A percentile compares a stretch with the other conserved stretches of the same genome.
Evolutionary conservation across 768 basidiomycete species (phyloP).

Genomic region (Xerocomellus chrysenteron): DNA sequence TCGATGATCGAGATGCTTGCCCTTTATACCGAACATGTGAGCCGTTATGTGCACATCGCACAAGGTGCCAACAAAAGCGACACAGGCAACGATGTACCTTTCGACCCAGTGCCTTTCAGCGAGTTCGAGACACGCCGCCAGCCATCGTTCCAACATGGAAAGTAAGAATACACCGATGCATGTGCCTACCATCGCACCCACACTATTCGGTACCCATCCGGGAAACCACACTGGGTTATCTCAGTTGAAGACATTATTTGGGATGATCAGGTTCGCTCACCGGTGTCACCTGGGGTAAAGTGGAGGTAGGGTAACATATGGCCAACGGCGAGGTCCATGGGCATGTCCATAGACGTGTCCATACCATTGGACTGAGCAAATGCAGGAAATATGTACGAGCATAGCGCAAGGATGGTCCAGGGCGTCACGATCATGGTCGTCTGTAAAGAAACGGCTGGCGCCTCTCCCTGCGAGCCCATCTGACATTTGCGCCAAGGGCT

Average conservation of each 20-base stretch:
- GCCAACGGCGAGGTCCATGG: constrained; percentile 46
- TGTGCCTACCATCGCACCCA: constrained; percentile 68
- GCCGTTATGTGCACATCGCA: no score
- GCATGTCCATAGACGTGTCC: constrained; percentile 55
- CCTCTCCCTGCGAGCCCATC: not conserved
- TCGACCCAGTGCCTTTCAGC: constrained; percentile 52
- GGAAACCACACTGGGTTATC: constrained; percentile 45
- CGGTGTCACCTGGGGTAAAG: constrained; percentile 59
- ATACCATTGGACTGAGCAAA: constrained; percentile 47
- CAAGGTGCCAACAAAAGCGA: not conserved
- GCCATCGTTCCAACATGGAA: constrained; percentile 70
- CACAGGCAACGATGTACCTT: constrained; percentile 38
- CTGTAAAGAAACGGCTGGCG: not conserved
- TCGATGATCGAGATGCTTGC: constrained; percentile 30
- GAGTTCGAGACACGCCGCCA: constrained; percentile 49
- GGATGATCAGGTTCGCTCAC: constrained; percentile 34
- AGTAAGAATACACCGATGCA: constrained; percentile 79
- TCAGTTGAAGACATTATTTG: not conserved
- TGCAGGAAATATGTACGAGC: not conserved
- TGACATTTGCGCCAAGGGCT: not conserved
- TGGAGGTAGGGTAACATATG: constrained; percentile 63
- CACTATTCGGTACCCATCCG: constrained; percentile 69
- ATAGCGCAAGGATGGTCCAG: constrained; percentile 14
- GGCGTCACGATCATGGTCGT: constrained; percentile 1
- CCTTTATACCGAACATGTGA: constrained; percentile 20